Evolutionary conservation across 805 yeast genomes (phyloP), one percentile per base, ranked within the genome.

Genomic region (Sugiyamaella marilandica): DNA sequence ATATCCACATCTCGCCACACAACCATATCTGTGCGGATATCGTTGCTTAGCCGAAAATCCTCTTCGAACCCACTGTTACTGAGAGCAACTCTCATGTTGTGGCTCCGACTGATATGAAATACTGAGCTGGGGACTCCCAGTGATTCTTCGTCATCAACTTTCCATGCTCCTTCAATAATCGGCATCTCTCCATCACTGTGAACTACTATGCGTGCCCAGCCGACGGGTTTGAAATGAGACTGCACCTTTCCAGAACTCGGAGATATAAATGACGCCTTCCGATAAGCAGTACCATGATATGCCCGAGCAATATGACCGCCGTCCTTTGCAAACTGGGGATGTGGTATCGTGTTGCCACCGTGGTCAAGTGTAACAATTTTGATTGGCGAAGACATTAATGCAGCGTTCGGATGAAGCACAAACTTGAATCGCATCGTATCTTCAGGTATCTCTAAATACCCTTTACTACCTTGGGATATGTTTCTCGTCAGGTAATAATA

Each of bases 121-220:
- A 62, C 51, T 1, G 69, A 50, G 1, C 61, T 44, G 0, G 66
- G 64, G 26, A 62, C 60, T 10, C 70, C 70, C 9, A 66, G 61
- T 1, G 61, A 61, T 10, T 44, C 51, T 47, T 62, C 66, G 44
- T 65, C 70, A 49, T 64, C 65, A 2, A 66, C 69, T 44, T 58
- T 58, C 65, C 69, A 67, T 1, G 67, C 51, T 13, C 70, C 71
- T 33, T 59, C 54, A 8, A 63, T 41, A 5, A 41, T 43, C 11
- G 61, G 60, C 5, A 24, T 29, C 4, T 16, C 9, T 2, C 59
- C 63, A 24, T 50, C 59, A 29, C 57, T 36, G 47, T 50, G 50
- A 24, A 65, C 57, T 3, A 59, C 54, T 11, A 65, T 47, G 14
- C 71, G 59, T 11, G 71, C 68, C 68, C 68, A 65, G 5, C 71